A percentile compares a stretch with the other conserved stretches of the same genome.
Conservation (phyloP, 345 rosid genomes). For the Arabidopsis thaliana region TAIR10.1 NC_003075.7:13663001-13663500, state of each 20-base stretch:
- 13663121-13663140: too few relatives aligned
- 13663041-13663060: background rate
- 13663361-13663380: background rate
- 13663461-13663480: background rate
- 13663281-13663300: constrained; percentile 11
- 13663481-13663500: background rate
- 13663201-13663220: constrained; percentile 48
- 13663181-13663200: background rate
- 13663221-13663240: constrained; percentile 72
- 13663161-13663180: background rate
- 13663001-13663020: background rate
- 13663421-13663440: background rate
- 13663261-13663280: background rate
- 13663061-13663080: background rate
- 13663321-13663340: background rate
- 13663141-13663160: constrained; percentile 10
- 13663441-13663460: background rate
- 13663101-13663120: background rate
- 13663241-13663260: constrained; percentile 45
- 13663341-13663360: background rate
- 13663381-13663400: background rate
- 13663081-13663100: background rate
- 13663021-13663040: background rate
- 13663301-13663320: background rate
- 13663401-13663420: background rate